phyloP scores from a whole-genome alignment of 805 yeast species.

The Starmerella bacillaris region DNA sequence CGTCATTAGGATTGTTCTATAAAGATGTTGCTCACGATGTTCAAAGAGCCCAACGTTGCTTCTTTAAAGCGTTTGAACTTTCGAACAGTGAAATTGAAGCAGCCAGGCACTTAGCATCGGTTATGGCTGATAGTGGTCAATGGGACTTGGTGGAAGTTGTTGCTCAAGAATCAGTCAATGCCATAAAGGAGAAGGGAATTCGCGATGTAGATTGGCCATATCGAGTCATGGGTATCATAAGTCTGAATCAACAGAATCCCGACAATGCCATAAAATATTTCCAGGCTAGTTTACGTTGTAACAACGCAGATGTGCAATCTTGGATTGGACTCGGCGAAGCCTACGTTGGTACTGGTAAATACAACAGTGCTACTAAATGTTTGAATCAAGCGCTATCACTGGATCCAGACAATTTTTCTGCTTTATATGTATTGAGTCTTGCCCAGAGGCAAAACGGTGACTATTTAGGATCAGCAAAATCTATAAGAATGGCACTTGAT shows the following conservation, averaged over 20 bases:
- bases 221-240: constrained; percentile 64
- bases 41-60: constrained; percentile 65
- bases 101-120: constrained; percentile 51
- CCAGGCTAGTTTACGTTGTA: constrained; percentile 63
- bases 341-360: constrained; percentile 63
- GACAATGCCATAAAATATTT: constrained; percentile 73
- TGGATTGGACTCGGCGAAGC: constrained; percentile 99
- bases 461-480: constrained; percentile 39
- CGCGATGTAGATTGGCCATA: constrained; percentile 51
- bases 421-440: constrained; percentile 48
- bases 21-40: constrained; percentile 38
- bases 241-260: constrained; percentile 52
- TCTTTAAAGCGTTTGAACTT: constrained; percentile 73
- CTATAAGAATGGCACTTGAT: constrained; percentile 21
- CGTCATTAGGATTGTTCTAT: constrained; percentile 66
- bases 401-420: constrained; percentile 40
- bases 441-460: constrained; percentile 48
- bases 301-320: constrained; percentile 50
- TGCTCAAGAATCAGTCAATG: constrained; percentile 44
- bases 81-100: constrained; percentile 61
- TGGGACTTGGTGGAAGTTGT: constrained; percentile 76
- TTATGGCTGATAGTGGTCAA: constrained; percentile 47
- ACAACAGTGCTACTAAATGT: constrained; percentile 74
- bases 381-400: constrained; percentile 45
- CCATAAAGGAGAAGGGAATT: constrained; percentile 28